Evolutionary conservation across 2,329 filamentous ascomycete species (phyloP).

Genomic region (Leptosphaerulina australis): DNA sequence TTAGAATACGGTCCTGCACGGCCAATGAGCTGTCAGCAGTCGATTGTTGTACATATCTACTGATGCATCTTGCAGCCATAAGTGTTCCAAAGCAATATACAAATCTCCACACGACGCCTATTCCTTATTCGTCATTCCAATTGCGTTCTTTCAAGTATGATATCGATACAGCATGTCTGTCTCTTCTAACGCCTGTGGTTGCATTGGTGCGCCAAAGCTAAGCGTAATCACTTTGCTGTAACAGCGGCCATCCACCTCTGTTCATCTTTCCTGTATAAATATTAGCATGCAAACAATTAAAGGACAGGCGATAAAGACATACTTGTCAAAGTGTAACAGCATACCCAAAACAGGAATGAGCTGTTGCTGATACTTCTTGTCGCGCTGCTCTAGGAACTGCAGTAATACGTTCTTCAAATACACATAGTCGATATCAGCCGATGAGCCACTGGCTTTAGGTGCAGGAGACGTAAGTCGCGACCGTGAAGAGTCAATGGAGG

Average conservation of each 20-base stretch:
- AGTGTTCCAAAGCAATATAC: background rate
- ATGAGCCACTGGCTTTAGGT: conserved; percentile 45
- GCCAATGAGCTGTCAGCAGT: background rate
- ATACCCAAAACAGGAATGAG: conserved; percentile 78
- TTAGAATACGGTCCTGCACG: background rate
- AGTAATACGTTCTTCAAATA: conserved; percentile 83
- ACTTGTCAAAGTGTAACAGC: conserved; percentile 75
- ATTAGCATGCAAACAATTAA: conserved; percentile 25
- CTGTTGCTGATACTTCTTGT: conserved; percentile 75
- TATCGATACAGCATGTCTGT: background rate
- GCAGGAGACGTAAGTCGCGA: conserved; percentile 56
- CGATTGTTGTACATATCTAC: conserved; percentile 3
- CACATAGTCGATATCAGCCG: conserved; percentile 60
- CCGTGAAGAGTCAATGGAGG: conserved; percentile 63
- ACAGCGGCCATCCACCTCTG: conserved; percentile 86
- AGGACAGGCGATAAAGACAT: conserved; percentile 56
- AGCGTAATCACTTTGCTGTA: conserved; percentile 49
- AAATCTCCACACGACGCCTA: background rate
- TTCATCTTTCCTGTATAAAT: conserved; percentile 67
- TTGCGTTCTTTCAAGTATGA: background rate
- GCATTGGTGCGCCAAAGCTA: conserved; percentile 16
- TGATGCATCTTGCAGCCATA: background rate
- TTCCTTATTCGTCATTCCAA: background rate
- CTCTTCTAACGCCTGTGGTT: conserved; percentile 13
- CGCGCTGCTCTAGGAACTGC: conserved; percentile 81